phyloP scores from a whole-genome alignment of 192 early-diverging fungal species.

The Oehlia diaphana region DNA sequence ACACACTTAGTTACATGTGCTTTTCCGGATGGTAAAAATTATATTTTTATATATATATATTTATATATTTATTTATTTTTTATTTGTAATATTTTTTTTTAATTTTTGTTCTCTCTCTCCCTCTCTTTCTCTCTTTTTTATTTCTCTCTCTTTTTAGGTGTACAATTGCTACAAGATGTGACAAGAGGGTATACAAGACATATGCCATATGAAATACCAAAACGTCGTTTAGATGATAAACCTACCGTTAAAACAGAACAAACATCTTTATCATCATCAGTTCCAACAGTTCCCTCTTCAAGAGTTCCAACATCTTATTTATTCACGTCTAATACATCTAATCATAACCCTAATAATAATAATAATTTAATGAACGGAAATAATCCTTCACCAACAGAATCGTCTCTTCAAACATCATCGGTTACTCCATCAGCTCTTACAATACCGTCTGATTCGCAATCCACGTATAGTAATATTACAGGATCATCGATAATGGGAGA shows the following conservation, averaged over 20 bases:
- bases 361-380: slow-evolving; percentile 13
- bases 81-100: too few species aligned
- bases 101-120: too few species aligned
- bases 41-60: not conserved
- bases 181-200: not conserved
- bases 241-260: not conserved
- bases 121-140: too few species aligned
- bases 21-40: slow-evolving; percentile 10
- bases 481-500: slow-evolving; percentile 11
- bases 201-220: not conserved
- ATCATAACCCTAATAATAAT: not conserved
- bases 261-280: not conserved
- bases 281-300: slow-evolving; percentile 2
- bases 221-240: slow-evolving; percentile 19
- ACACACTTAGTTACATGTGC: slow-evolving; percentile 15
- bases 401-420: not conserved
- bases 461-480: not conserved
- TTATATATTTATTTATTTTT: too few species aligned
- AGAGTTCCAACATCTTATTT: not conserved
- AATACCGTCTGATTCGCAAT: slow-evolving; percentile 4
- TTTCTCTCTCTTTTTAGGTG: not conserved
- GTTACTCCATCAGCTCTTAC: not conserved
- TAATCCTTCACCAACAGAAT: not conserved
- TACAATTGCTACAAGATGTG: slow-evolving; percentile 11
- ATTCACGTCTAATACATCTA: not conserved